phyloP scores from a whole-genome alignment of 495 filamentous ascomycete species.

The Neurospora sp. region DNA sequence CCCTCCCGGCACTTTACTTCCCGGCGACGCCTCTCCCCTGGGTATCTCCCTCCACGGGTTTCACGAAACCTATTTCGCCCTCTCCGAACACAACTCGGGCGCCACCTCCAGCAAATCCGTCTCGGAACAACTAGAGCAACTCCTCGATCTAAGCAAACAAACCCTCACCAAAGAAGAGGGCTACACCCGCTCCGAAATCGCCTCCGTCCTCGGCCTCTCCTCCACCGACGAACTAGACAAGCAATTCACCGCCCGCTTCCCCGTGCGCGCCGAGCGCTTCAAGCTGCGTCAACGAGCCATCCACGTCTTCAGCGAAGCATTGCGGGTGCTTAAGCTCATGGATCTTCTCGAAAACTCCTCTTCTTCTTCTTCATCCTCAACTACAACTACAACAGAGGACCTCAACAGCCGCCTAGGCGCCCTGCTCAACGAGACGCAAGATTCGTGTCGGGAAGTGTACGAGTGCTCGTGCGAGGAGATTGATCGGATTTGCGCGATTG shows the following conservation, averaged over 20 bases:
- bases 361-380: background rate
- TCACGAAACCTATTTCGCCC: slow-evolving; percentile 55
- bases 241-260: slow-evolving; percentile 72
- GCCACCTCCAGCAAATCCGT: slow-evolving; percentile 20
- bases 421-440: slow-evolving; percentile 82
- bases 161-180: slow-evolving; percentile 64
- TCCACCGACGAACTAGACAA: slow-evolving; percentile 59
- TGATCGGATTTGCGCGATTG: slow-evolving; percentile 76
- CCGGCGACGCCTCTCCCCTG: slow-evolving; percentile 72
- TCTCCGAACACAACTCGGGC: slow-evolving; percentile 34
- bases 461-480: slow-evolving; percentile 87
- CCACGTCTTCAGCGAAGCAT: slow-evolving; percentile 85
- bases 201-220: slow-evolving; percentile 53
- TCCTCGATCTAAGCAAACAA: slow-evolving; percentile 53
- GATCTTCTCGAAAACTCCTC: slow-evolving; percentile 46
- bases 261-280: slow-evolving; percentile 81
- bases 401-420: slow-evolving; percentile 66
- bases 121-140: slow-evolving; percentile 49
- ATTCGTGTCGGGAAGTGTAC: slow-evolving; percentile 72
- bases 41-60: slow-evolving; percentile 78
- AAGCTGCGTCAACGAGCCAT: slow-evolving; percentile 74
- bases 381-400: slow-evolving; percentile 21
- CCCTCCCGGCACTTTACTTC: slow-evolving; percentile 53
- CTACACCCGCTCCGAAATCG: slow-evolving; percentile 82
- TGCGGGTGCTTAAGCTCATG: slow-evolving; percentile 77